Evolutionary conservation across 768 basidiomycete genomes (phyloP).

Genomic region (Tylopilus sp.): DNA sequence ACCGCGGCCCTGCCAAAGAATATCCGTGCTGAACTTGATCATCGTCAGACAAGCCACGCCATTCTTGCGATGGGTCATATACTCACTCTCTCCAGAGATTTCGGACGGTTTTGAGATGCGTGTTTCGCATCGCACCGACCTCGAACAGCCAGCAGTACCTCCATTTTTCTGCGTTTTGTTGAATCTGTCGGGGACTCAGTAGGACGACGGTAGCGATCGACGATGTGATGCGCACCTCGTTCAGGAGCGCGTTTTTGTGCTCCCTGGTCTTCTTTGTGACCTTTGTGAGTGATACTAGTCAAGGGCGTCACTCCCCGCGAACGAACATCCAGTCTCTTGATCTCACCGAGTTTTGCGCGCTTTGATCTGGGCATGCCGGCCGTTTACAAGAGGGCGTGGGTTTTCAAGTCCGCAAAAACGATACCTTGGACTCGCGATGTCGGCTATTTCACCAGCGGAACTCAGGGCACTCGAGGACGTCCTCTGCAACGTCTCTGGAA

Average conservation of each 20-base stretch:
- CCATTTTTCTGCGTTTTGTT: conserved; percentile 84
- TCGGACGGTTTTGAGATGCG: conserved; percentile 90
- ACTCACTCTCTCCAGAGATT: conserved; percentile 90
- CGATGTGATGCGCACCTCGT: conserved; percentile 51
- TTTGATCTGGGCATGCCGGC: conserved; percentile 81
- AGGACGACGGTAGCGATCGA: conserved; percentile 6
- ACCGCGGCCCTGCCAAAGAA: conserved; percentile 86
- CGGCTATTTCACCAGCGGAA: conserved; percentile 44
- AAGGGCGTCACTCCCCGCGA: conserved; percentile 8
- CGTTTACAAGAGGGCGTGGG: conserved; percentile 9
- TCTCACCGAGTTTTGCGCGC: conserved; percentile 82
- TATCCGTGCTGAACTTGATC: conserved; percentile 64
- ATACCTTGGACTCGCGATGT: conserved; percentile 24
- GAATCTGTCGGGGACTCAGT: conserved; percentile 54
- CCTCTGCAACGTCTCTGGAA: conserved; percentile 73
- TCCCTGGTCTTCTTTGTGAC: conserved; percentile 91
- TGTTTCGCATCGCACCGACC: conserved; percentile 93
- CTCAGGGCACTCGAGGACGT: conserved; percentile 67
- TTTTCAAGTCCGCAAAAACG: conserved; percentile 51
- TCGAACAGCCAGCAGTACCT: conserved; percentile 94
- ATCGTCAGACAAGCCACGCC: conserved; percentile 5
- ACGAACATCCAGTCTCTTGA: conserved; percentile 1
- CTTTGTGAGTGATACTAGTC: conserved; percentile 86
- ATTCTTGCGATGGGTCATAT: background rate
- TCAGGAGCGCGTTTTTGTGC: conserved; percentile 81